Evolutionary conservation across 495 filamentous ascomycete species (phyloP), one percentile per base, ranked within the genome.

Genomic region (Penicillium silybi): DNA sequence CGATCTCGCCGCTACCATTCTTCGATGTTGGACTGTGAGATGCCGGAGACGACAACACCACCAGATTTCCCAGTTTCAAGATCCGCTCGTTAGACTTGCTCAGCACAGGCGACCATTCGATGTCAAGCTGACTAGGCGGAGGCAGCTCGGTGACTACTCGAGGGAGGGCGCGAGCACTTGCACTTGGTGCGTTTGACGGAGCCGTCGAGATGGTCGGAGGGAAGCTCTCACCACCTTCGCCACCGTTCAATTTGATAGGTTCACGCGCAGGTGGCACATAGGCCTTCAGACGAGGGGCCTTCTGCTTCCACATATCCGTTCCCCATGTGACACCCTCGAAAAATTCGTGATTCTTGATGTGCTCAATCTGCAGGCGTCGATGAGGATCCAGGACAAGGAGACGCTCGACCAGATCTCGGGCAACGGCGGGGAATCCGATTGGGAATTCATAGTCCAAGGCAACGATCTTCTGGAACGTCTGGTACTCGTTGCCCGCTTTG

Each of bases 401-500:
- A 53, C 92, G 81, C 64, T 97, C 92, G 2, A 99, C 88, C 13
- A 99, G 77, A 70, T 99, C 95, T 52, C 84, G 87, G 5, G 95
- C 93, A 2, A 90, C 85, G 6, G 82, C 72, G 3, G 95, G 95
- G 63, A 99, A 99, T 6, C 92, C 91, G 22, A 82, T 70, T 0
- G 95, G 95, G 58, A 97, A 99, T 50, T 92, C 86, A 60, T 97
- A 99, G 29, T 97, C 92, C 43, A 99, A 75, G 19, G 77, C 82
- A 38, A 99, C 89, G 54, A 99, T 99, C 70, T 97, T 97, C 64
- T 99, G 95, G 66, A 99, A 99, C 0, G 95, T 99, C 55, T 89
- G 81, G 59, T 97, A 99, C 68, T 99, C 95, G 58, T 96, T 96
- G n/a, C 78, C 87, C 2, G 86, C 95, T 67, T 99, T 99, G 76